Base-by-base conservation (phyloP, 495 filamentous ascomycete genomes). In the Tetracladium setigerum region DNA sequence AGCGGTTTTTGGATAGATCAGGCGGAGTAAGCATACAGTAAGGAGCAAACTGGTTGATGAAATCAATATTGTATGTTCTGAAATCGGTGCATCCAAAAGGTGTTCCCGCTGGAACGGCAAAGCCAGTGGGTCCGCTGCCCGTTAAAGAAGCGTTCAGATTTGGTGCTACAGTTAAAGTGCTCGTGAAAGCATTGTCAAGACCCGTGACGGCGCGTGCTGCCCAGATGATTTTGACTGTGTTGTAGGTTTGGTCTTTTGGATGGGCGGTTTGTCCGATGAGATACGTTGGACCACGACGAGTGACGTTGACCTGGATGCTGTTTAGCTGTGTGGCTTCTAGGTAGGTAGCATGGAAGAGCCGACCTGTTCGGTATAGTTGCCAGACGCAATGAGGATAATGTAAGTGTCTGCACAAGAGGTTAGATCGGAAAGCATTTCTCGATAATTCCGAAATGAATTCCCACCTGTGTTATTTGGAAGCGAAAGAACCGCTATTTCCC, bases 1-100 rank as follows among this genome's bases (percentile, higher is more conserved):
- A 30, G 6, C 17, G 9, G 5, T 36, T 2, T n/a, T 19, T 0
- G 17, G 2, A 15, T 27, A 1, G n/a, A 14, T 45, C 16, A 33
- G 16, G 14, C n/a, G 7, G 5, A 22, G 30, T 12, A 6, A 10
- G 30, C 46, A 65, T 69, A 13, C 66, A 67, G 44, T 74, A 77
- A 1, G 71, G 69, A 0, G 66, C 55, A 53, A 67, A 78, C n/a
- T 67, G 69, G 59, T 82, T 82, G 13, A 63, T 63, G 54, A 82
- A 77, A 50, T 82, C 71, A 37, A 81, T 59, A 52, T 82, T 80
- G 54, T 82, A 82, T 0, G 64, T 71, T 30, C 77, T 63, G 61
- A 82, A 82, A 57, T 82, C 65, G 1, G 44, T 50, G 51, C 70
- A 75, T 2, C 78, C 77, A 52, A 79, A 79, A 0, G 76, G 76